Evolutionary conservation across 31 red algal genomes (phyloP), one percentile per base, ranked within the genome.

Genomic region (Endocladia muricata): DNA sequence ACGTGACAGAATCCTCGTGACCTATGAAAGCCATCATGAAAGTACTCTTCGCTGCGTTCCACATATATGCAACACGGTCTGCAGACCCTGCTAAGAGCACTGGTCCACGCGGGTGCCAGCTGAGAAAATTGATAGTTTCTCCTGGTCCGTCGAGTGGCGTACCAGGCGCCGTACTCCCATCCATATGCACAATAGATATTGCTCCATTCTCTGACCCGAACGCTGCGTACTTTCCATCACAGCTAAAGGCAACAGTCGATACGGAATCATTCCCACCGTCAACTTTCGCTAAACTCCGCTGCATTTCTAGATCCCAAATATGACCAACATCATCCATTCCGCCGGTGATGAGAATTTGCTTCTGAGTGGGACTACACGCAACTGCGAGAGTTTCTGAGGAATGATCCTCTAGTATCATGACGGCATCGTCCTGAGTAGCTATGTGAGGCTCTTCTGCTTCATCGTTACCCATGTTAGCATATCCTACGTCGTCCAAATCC

Each of bases 21-120:
- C 88, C 88, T n/a, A 79, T 74, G 48, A 84, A 91, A 25, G 79
- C 81, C 33, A 73, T 60, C 85, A 89, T 89, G 49, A 89, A 89
- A 37, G 68, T 49, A 21, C 72, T 37, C 76, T 79, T 82, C 0
- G 77, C 85, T 33, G 77, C 85, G 48, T 89, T 91, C 69, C 76
- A 70, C 87, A 91, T 83, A 43, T 81, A 91, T 7, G 61, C 77
- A 1, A 81, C 79, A 59, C 70, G 69, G 68, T 91, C 87, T 68
- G 59, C 72, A 41, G 73, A 77, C 4, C 87, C 87, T 0, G 87
- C 87, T 9, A 91, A 72, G 29, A 91, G 41, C 33, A 83, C 77
- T 2, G 87, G 87, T 17, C 87, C 87, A 13, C 79, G 52, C 15
- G 87, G 87, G 76, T 91, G 87, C 68, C 76, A 91, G 15, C 21